A percentile compares a stretch with the other conserved stretches of the same genome.
Conservation (phyloP, 192 early-diverging fungal species). For the Funneliformis geosporum region DNA sequence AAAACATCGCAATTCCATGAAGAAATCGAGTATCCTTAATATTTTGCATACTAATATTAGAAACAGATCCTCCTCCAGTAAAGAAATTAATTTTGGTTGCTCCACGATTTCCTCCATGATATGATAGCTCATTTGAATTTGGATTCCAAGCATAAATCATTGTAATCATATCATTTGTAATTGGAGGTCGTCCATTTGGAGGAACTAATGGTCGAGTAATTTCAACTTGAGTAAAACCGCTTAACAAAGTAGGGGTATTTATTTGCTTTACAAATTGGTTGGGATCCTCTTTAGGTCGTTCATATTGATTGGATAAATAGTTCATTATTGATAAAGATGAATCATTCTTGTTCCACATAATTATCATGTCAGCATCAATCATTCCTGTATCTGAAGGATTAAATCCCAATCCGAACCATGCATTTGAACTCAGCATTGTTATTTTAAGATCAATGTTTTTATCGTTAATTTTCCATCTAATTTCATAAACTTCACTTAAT, state of each 20-base stretch:
- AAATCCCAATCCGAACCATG: conserved; percentile 17
- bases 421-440: background rate
- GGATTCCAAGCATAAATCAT: conserved; percentile 5
- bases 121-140: background rate
- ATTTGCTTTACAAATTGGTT: background rate
- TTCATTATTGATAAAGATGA: background rate
- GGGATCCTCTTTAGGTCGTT: background rate
- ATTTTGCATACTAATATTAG: background rate
- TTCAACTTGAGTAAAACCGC: conserved; percentile 7
- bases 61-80: background rate
- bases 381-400: conserved; percentile 8
- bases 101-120: conserved; percentile 17
- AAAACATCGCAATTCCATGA: conserved; percentile 34
- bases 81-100: conserved; percentile 16
- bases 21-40: background rate
- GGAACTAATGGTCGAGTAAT: background rate
- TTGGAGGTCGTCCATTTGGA: background rate
- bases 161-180: background rate
- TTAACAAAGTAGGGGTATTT: background rate
- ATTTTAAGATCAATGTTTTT: background rate
- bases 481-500: background rate
- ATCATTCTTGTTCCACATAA: background rate
- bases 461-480: background rate
- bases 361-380: conserved; percentile 5
- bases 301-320: background rate